phyloP scores from a whole-genome alignment of 1,139 yeast species.

The Pichia sp. region DNA sequence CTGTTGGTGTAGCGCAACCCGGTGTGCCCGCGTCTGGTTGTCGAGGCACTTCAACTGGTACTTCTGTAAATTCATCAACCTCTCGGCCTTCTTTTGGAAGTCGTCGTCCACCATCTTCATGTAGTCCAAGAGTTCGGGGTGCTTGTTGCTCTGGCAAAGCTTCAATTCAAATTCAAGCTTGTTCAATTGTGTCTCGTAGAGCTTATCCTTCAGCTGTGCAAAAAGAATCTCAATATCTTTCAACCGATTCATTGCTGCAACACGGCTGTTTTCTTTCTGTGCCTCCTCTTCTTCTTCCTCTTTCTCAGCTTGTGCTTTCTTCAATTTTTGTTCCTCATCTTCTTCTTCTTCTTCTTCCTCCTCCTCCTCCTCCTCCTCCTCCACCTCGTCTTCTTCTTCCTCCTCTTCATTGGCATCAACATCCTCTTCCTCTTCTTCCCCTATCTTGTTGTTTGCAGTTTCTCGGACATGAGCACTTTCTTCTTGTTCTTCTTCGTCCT shows the following conservation, averaged over 20 bases:
- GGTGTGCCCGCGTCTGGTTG: slow-evolving; percentile 71
- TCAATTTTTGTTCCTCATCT: slow-evolving; percentile 1
- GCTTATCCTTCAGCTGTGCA: slow-evolving; percentile 76
- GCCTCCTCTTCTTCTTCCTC: slow-evolving; percentile 22
- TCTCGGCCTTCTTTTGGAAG: slow-evolving; percentile 62
- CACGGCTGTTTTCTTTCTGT: slow-evolving; percentile 43
- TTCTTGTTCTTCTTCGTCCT: slow-evolving; percentile 18
- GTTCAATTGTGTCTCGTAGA: slow-evolving; percentile 69
- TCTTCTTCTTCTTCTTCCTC: slow-evolving; percentile 15
- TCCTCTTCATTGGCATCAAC: slow-evolving; percentile 22
- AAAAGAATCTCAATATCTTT: slow-evolving; percentile 79
- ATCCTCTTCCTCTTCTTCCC: slow-evolving; percentile 21
- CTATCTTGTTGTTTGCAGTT: slow-evolving; percentile 4
- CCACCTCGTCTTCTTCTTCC: slow-evolving; percentile 21
- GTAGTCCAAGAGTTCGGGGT: slow-evolving; percentile 70
- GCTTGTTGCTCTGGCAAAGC: slow-evolving; percentile 84
- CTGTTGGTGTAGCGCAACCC: slow-evolving; percentile 84
- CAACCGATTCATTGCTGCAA: slow-evolving; percentile 63
- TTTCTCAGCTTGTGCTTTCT: slow-evolving; percentile 15
- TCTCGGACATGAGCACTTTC: slow-evolving; percentile 43
- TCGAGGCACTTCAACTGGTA: slow-evolving; percentile 75
- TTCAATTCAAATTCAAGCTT: slow-evolving; percentile 78
- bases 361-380: slow-evolving; percentile 22
- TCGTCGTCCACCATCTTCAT: slow-evolving; percentile 59
- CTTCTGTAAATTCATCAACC: slow-evolving; percentile 64